Conservation (phyloP, 2,329 filamentous ascomycete species). For the Chaetomiaceae sp. region DNA sequence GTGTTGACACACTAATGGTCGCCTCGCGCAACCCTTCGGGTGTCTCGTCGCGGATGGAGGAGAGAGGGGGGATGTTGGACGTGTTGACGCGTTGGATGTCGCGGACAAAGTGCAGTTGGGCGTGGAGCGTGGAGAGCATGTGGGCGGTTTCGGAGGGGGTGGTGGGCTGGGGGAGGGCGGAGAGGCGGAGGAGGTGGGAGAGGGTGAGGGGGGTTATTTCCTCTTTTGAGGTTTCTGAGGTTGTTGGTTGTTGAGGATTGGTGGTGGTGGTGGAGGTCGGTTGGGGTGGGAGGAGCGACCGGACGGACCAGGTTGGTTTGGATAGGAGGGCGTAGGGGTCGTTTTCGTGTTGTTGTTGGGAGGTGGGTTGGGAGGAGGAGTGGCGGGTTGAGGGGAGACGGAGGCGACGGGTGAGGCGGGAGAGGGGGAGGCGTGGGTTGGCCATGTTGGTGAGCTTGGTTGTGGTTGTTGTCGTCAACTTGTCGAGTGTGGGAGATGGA, state of each 20-base stretch:
- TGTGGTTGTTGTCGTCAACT: not conserved
- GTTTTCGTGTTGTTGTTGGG: not conserved
- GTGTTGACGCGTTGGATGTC: constrained; percentile 79
- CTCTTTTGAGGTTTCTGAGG: too few species aligned
- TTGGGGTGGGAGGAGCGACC: constrained; percentile 54
- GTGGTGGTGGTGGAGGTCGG: not conserved
- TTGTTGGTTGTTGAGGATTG: constrained; percentile 12
- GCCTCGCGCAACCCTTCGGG: constrained; percentile 48
- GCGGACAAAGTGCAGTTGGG: constrained; percentile 87
- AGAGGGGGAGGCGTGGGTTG: constrained; percentile 3
- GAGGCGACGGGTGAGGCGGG: not conserved
- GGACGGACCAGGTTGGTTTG: constrained; percentile 75
- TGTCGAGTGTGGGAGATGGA: not conserved
- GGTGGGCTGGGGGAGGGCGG: constrained; percentile 73
- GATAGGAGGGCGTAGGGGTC: constrained; percentile 43
- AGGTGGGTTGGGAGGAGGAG: not conserved
- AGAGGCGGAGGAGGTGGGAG: constrained; percentile 80
- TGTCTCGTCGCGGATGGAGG: constrained; percentile 79
- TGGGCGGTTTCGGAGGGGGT: constrained; percentile 57
- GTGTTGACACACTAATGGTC: constrained; percentile 51
- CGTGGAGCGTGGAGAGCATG: constrained; percentile 71
- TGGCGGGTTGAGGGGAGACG: constrained; percentile 1
- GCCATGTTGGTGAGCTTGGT: not conserved
- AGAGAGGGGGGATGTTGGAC: constrained; percentile 64
- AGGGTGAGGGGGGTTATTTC: constrained; percentile 64